These are phyloP conservation scores for Parasitella parasitica DNA, from an alignment of 371 early-diverging fungal genomes.

Conservation along the genomic window DNA sequence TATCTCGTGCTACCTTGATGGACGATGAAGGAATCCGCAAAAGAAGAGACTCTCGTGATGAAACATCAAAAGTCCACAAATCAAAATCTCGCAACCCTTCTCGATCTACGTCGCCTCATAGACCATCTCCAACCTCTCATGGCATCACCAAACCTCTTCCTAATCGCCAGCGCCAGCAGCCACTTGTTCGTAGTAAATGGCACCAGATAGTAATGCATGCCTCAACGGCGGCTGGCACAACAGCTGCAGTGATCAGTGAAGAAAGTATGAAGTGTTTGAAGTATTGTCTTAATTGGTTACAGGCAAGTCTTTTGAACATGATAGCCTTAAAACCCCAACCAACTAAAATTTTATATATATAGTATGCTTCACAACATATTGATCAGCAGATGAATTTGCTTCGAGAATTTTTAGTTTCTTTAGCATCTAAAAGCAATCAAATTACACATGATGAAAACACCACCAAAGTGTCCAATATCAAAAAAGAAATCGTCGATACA, in stretches of 20 bases:
- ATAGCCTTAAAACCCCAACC: neutral
- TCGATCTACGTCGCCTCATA: slow-evolving; percentile 47
- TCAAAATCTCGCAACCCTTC: slow-evolving; percentile 30
- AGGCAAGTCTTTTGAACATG: slow-evolving; percentile 33
- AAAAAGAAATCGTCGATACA: slow-evolving; percentile 84
- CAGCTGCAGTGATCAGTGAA: slow-evolving; percentile 75
- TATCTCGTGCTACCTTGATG: slow-evolving; percentile 36
- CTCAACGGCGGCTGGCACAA: slow-evolving; percentile 67
- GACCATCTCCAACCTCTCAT: slow-evolving; percentile 20
- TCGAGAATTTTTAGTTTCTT: slow-evolving; percentile 61
- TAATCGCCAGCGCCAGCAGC: slow-evolving; percentile 20
- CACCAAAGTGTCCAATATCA: slow-evolving; percentile 58
- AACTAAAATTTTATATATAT: neutral
- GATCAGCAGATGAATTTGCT: slow-evolving; percentile 77
- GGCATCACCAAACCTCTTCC: slow-evolving; percentile 23
- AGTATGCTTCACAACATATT: slow-evolving; percentile 84
- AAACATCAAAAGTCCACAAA: slow-evolving; percentile 19
- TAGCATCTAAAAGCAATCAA: slow-evolving; percentile 34
- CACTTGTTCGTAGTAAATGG: slow-evolving; percentile 61
- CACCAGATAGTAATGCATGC: slow-evolving; percentile 71
- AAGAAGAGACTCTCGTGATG: slow-evolving; percentile 40
- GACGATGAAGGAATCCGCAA: slow-evolving; percentile 32
- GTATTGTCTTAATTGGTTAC: slow-evolving; percentile 83
- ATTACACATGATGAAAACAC: slow-evolving; percentile 15
- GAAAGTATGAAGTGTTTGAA: slow-evolving; percentile 77